Evolutionary conservation across 176 grass and related monocot genomes (phyloP), one percentile per base, ranked within the genome.

Genomic region (Ananas comosus): DNA sequence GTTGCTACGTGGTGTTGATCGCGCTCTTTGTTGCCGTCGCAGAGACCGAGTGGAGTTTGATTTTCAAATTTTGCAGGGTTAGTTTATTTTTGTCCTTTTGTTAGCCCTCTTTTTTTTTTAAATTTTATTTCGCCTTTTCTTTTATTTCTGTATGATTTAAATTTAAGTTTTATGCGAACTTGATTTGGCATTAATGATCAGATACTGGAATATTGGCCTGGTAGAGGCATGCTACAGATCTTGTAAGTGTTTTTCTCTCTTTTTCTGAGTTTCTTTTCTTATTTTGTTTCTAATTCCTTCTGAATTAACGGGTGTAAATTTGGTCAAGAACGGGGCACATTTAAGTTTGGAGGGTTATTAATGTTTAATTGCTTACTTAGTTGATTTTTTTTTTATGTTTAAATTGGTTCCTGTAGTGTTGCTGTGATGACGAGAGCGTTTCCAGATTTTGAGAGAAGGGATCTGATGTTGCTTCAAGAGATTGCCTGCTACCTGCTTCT

Each of bases 401-500:
- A 5, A 59, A 51, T 53, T 65, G 1, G 24, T 82, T 91, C 52
- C 47, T 85, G 53, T 11, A 96, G 93, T 42, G 86, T 96, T 75
- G 93, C 93, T 74, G 86, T 96, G 73, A 96, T 96, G 93, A 96
- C 93, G 4, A 92, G 87, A 74, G 93, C 93, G 65, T 96, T 74
- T 69, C 81, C 86, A 57, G 85, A 74, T 72, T 65, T 76, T 74
- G 64, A 83, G 33, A 85, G 76, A 19, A 79, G 63, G 16, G 83
- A 92, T 71, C 51, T 96, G 42, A 69, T 87, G 76, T 80, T 97
- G 76, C 86, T 97, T 76, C 86, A 97, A 70, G 84, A 92, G 68
- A 87, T 97, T 64, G 84, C 93, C 27, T 90, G 89, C 83, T 97
- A 97, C 67, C 78, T 92, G 51, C 93, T 97, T 66, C 81, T 97